Percentiles rank a stretch among this genome's conserved stretches.
Evolutionary conservation across 2,329 filamentous ascomycete genomes (phyloP).

Genomic region (Calonectria henricotiae): DNA sequence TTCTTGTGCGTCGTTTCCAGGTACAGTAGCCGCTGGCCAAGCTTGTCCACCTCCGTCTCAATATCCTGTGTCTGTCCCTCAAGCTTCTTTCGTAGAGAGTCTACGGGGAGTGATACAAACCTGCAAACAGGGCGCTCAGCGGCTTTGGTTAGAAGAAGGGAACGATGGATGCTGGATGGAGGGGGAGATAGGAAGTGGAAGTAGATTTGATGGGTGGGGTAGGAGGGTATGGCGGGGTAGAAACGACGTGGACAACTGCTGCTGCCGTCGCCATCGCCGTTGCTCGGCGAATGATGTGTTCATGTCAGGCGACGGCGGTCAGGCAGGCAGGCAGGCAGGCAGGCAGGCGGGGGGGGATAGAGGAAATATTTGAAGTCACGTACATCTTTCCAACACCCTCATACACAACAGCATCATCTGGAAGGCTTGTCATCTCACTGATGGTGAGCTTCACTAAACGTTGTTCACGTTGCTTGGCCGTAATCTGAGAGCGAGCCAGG

Average conservation of each 20-base stretch:
- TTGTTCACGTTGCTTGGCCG: constrained; percentile 88
- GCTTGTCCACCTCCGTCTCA: constrained; percentile 83
- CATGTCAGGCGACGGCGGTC: not conserved
- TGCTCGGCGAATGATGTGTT: constrained; percentile 7
- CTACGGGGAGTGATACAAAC: constrained; percentile 87
- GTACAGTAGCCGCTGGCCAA: constrained; percentile 93
- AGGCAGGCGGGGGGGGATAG: not conserved
- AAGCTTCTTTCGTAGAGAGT: constrained; percentile 83
- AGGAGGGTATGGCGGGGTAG: constrained; percentile 11
- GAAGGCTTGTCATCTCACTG: constrained; percentile 85
- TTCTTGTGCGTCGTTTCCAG: constrained; percentile 97
- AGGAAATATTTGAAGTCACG: constrained; percentile 53
- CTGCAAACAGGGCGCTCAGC: constrained; percentile 63
- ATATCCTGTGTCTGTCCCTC: constrained; percentile 81
- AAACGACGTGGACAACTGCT: constrained; percentile 14
- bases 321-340: not conserved
- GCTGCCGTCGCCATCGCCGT: too few species aligned
- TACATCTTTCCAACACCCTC: constrained; percentile 99
- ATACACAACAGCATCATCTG: constrained; percentile 85
- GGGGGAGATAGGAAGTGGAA: not conserved
- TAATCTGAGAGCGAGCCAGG: constrained; percentile 87
- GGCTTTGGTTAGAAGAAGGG: constrained; percentile 28
- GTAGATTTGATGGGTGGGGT: constrained; percentile 6
- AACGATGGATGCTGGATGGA: too few species aligned
- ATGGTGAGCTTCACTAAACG: constrained; percentile 91